phyloP scores from a whole-genome alignment of 2,329 filamentous ascomycete species.

The Tolypocladium album region DNA sequence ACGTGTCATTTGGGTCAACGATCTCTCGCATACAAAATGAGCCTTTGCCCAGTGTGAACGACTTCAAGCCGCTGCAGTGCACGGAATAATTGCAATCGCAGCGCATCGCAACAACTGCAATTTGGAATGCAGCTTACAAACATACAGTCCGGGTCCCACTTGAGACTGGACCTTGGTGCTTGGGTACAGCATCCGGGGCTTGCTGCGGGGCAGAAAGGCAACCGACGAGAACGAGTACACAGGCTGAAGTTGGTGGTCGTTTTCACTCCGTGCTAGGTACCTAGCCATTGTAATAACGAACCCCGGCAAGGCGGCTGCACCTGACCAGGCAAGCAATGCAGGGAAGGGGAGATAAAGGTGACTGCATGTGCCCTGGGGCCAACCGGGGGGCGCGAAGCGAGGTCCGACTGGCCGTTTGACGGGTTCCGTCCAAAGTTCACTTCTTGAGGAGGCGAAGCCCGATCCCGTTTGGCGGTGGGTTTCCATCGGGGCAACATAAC shows the following conservation, averaged over 20 bases:
- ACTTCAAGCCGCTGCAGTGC: too few relatives aligned
- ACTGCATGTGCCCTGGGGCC: background rate
- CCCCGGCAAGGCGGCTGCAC: background rate
- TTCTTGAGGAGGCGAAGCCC: background rate
- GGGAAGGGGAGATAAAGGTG: background rate
- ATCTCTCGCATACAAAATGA: background rate
- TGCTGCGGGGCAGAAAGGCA: background rate
- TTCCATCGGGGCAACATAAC: too few relatives aligned
- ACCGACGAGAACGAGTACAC: background rate
- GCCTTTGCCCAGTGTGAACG: background rate
- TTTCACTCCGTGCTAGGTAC: background rate
- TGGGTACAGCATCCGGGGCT: background rate
- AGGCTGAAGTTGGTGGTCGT: background rate
- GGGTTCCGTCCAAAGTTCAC: background rate
- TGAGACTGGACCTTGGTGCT: background rate
- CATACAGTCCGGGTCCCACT: background rate
- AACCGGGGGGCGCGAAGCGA: background rate
- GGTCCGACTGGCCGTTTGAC: background rate
- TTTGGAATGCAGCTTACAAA: background rate
- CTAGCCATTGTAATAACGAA: background rate
- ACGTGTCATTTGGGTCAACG: background rate
- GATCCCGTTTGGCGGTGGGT: background rate
- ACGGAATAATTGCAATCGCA: background rate
- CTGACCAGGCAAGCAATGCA: slow-evolving; percentile 1
- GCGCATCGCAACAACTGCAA: background rate